Percentiles rank a stretch among this genome's conserved stretches.
Evolutionary conservation across 2,329 filamentous ascomycete genomes (phyloP).

Genomic region (Clonostachys rhizophaga): DNA sequence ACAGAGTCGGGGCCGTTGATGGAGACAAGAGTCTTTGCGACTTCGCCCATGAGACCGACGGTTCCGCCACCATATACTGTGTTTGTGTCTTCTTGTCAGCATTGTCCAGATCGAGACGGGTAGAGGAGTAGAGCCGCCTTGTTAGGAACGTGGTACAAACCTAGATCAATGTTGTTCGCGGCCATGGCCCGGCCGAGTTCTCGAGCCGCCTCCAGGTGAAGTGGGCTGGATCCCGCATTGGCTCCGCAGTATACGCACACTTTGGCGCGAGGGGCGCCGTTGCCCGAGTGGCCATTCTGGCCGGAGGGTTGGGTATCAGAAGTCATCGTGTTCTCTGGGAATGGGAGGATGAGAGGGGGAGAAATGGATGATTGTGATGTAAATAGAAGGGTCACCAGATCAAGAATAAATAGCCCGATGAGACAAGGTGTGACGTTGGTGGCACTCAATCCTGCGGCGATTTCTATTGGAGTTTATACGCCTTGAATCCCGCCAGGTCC

Average conservation of each 20-base stretch:
- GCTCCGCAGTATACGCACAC: constrained; percentile 96
- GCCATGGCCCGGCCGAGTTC: constrained; percentile 71
- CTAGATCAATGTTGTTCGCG: constrained; percentile 71
- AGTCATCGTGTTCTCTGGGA: constrained; percentile 5
- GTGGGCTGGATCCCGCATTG: constrained; percentile 64
- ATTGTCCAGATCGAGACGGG: neutral
- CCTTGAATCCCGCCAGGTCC: no score
- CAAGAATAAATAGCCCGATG: no score
- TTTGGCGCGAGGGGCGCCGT: constrained; percentile 43
- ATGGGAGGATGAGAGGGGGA: no score
- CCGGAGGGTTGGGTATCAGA: constrained; percentile 9
- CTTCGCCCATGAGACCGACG: constrained; percentile 90
- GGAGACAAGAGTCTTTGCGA: constrained; percentile 80
- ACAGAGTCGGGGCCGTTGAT: constrained; percentile 77
- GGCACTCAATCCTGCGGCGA: no score
- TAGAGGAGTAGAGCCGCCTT: no score
- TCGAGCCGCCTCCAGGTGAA: constrained; percentile 74
- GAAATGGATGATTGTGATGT: no score
- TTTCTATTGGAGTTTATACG: no score
- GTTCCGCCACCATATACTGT: constrained; percentile 92
- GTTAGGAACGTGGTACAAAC: constrained; percentile 25
- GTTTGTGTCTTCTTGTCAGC: neutral
- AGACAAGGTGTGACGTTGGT: no score
- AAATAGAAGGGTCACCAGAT: no score
- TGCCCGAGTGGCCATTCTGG: constrained; percentile 14